These are phyloP conservation scores for Brasilioporus rufonigricans DNA, from an alignment of 768 basidiomycete genomes.

Conservation along the genomic window DNA sequence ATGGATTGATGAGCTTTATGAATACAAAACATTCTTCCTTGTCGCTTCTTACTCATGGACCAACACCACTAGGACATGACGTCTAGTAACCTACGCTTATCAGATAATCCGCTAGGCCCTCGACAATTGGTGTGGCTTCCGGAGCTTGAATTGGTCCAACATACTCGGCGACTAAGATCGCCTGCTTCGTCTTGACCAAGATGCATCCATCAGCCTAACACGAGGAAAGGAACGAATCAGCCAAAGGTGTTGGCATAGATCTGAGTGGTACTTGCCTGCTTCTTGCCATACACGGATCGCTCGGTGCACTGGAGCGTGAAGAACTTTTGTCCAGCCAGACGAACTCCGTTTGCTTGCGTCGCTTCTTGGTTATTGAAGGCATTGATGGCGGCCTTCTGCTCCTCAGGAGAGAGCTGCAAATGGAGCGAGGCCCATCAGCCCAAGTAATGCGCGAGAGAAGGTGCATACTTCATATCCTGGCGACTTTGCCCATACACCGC, in stretches of 20 bases:
- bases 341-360: conserved; percentile 58
- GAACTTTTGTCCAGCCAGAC: conserved; percentile 70
- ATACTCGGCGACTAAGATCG: conserved; percentile 83
- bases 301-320: conserved; percentile 52
- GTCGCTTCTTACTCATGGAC: conserved; percentile 5
- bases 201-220: conserved; percentile 67
- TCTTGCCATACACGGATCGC: conserved; percentile 64
- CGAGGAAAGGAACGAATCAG: background rate
- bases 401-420: conserved; percentile 17
- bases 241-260: background rate
- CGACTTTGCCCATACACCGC: conserved; percentile 32
- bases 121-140: conserved; percentile 66
- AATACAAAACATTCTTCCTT: conserved; percentile 13
- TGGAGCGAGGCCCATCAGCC: background rate
- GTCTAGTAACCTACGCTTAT: conserved; percentile 53
- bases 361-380: conserved; percentile 42
- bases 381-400: conserved; percentile 28
- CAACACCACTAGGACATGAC: background rate
- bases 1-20: background rate
- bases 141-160: conserved; percentile 55
- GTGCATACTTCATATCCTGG: conserved; percentile 16
- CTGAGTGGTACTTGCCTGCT: conserved; percentile 49
- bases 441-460: background rate
- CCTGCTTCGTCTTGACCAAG: conserved; percentile 79
- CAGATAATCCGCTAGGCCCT: conserved; percentile 77